Conservation (phyloP, 768 basidiomycete genomes). For the Phallus indusiatus region DNA sequence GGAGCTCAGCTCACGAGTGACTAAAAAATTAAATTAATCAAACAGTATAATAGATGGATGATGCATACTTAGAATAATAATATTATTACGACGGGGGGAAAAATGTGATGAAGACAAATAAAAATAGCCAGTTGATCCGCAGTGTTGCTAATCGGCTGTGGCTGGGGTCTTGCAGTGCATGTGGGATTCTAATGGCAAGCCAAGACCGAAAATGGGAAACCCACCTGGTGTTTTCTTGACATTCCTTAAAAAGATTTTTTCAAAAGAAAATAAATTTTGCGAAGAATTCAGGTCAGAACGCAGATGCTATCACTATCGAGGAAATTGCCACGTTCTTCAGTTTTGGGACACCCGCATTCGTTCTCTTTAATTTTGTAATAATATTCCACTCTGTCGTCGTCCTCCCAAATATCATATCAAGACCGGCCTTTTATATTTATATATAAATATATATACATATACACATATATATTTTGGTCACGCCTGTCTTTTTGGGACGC, state of each 20-base stretch:
- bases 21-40: neutral
- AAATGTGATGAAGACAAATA: neutral
- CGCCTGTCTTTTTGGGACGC: slow-evolving; percentile 17
- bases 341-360: neutral
- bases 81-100: neutral
- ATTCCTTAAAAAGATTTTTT: neutral
- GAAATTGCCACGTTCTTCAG: neutral
- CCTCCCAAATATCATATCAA: slow-evolving; percentile 1
- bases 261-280: neutral
- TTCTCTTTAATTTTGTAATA: neutral
- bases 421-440: slow-evolving; percentile 5
- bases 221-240: no score
- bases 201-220: neutral
- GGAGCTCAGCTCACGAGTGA: neutral
- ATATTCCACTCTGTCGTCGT: neutral
- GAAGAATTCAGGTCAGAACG: neutral
- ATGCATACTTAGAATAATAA: neutral
- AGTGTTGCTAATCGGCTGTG: neutral
- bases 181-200: neutral
- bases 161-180: neutral
- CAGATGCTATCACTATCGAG: neutral
- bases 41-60: no score
- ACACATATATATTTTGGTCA: slow-evolving; percentile 13
- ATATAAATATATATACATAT: no score
- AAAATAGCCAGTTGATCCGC: neutral